These are phyloP conservation scores for Colletotrichum higginsianum DNA, from an alignment of 2,329 filamentous ascomycete genomes.

Conservation along the genomic window DNA sequence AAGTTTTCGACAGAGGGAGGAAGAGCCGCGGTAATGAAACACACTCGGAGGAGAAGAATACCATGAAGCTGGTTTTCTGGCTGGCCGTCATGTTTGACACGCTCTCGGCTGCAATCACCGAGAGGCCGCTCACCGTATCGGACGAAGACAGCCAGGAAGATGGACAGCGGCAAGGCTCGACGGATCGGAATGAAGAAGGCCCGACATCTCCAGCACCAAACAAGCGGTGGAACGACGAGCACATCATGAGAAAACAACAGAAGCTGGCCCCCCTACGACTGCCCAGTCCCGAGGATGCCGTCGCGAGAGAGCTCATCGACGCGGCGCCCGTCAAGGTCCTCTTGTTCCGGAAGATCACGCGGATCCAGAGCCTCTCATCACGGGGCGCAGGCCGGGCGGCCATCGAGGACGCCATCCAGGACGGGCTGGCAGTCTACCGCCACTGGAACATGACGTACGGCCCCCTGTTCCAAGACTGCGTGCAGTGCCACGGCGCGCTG, in stretches of 20 bases:
- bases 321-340: constrained; percentile 72
- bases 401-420: constrained; percentile 64
- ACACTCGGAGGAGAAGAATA: constrained; percentile 53
- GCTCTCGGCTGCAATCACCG: constrained; percentile 67
- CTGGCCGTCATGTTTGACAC: constrained; percentile 73
- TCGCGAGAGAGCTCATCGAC: constrained; percentile 63
- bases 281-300: constrained; percentile 69
- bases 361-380: constrained; percentile 66
- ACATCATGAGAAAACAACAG: constrained; percentile 54
- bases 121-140: constrained; percentile 53
- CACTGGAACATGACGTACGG: constrained; percentile 69
- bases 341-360: constrained; percentile 69
- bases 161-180: no score
- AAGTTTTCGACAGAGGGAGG: constrained; percentile 36
- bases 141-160: constrained; percentile 57
- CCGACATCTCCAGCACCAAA: constrained; percentile 41
- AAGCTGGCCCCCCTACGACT: constrained; percentile 55
- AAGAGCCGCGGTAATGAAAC: not conserved
- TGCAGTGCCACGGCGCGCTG: constrained; percentile 64
- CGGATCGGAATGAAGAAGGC: constrained; percentile 44
- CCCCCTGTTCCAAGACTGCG: constrained; percentile 66
- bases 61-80: constrained; percentile 70
- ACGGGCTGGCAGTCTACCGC: constrained; percentile 64
- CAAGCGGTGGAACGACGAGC: constrained; percentile 50
- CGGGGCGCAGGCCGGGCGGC: constrained; percentile 54